Percentiles rank a stretch among this genome's conserved stretches.
Conservation (phyloP, 2,329 filamentous ascomycete genomes). For the Penicillium sp. region DNA sequence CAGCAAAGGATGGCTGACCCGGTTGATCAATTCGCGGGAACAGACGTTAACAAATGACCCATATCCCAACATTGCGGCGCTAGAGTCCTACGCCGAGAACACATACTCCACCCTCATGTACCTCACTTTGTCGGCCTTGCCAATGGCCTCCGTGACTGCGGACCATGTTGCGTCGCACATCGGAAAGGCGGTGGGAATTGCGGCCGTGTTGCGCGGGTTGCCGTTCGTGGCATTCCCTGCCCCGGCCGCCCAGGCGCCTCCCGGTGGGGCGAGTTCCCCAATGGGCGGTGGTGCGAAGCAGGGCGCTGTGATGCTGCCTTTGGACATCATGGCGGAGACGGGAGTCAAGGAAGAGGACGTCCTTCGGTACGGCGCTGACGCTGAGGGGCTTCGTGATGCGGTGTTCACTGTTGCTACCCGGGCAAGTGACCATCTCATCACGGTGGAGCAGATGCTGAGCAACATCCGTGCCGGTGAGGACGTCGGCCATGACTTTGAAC, state of each 20-base stretch:
- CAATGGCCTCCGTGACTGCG: constrained; percentile 76
- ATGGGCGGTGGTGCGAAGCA: constrained; percentile 48
- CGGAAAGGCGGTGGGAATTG: constrained; percentile 89
- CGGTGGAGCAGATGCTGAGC: constrained; percentile 85
- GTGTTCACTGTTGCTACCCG: constrained; percentile 90
- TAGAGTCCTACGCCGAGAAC: constrained; percentile 90
- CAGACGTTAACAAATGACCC: constrained; percentile 81
- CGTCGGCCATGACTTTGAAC: constrained; percentile 85
- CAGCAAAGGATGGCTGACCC: constrained; percentile 71
- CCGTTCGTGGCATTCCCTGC: constrained; percentile 82
- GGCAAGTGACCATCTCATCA: constrained; percentile 94
- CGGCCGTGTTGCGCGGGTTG: constrained; percentile 80
- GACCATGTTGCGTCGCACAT: constrained; percentile 95
- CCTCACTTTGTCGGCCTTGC: constrained; percentile 75
- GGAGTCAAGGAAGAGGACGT: constrained; percentile 87
- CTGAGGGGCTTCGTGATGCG: constrained; percentile 80
- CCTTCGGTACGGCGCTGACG: constrained; percentile 75
- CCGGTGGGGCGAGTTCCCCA: constrained; percentile 42
- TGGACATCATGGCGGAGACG: constrained; percentile 84
- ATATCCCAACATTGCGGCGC: constrained; percentile 68
- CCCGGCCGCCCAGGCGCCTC: constrained; percentile 58
- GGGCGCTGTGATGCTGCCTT: constrained; percentile 73
- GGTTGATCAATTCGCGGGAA: constrained; percentile 79
- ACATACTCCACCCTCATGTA: constrained; percentile 95
- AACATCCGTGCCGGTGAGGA: constrained; percentile 72